These are phyloP conservation scores for Lumnitzera racemosa DNA, from an alignment of 345 rosid genomes.

Conservation along the genomic window DNA sequence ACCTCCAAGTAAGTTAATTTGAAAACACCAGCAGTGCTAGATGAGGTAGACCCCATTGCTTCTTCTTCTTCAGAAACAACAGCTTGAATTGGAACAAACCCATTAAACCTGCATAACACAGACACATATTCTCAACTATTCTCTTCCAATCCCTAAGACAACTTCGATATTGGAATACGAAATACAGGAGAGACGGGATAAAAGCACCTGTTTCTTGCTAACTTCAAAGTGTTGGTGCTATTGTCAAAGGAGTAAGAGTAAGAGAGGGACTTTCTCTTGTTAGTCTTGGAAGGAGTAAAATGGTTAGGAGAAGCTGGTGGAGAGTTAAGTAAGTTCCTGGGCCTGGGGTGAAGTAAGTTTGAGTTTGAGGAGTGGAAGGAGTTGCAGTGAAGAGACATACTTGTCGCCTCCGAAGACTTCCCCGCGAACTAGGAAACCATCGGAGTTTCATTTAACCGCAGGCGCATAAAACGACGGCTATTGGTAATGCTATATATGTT, in stretches of 20 bases:
- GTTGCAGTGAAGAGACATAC: constrained; percentile 36
- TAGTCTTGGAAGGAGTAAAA: constrained; percentile 9
- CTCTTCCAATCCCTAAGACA: neutral
- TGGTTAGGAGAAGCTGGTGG: constrained; percentile 19
- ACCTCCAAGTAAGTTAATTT: constrained; percentile 88
- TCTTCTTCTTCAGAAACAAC: constrained; percentile 52
- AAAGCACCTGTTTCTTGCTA: neutral
- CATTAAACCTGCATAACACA: constrained; percentile 15
- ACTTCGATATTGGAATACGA: neutral
- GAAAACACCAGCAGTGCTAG: constrained; percentile 34
- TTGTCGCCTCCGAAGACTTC: neutral
- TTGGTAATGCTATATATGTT: too few species aligned
- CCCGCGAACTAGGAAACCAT: too few species aligned
- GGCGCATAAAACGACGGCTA: too few species aligned
- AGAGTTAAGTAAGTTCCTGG: constrained; percentile 14
- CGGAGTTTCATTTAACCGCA: too few species aligned
- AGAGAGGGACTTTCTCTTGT: neutral
- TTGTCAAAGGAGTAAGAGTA: too few species aligned
- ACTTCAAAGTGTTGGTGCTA: neutral
- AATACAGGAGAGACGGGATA: neutral
- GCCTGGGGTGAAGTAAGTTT: constrained; percentile 5
- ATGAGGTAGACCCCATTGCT: constrained; percentile 38
- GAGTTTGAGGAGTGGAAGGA: constrained; percentile 18
- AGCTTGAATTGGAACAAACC: constrained; percentile 39
- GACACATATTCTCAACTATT: neutral